Conservation (phyloP, 2,329 filamentous ascomycete species). For the Cucurbitaria berberidis region DNA sequence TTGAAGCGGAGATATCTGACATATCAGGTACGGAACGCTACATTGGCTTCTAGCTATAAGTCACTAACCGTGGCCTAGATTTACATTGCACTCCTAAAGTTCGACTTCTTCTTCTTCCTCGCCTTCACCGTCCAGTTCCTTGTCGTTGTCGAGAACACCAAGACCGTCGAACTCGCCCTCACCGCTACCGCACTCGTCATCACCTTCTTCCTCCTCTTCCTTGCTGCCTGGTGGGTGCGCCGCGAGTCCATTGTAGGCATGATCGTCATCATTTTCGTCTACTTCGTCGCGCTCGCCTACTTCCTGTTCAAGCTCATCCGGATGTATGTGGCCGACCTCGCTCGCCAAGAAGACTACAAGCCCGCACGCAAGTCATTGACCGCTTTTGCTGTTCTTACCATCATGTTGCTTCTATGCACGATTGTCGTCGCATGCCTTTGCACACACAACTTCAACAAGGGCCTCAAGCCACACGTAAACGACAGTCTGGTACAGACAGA, state of each 20-base stretch:
- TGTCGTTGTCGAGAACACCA: slow-evolving; percentile 76
- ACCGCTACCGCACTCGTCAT: slow-evolving; percentile 90
- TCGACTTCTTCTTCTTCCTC: slow-evolving; percentile 99
- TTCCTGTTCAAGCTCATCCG: slow-evolving; percentile 98
- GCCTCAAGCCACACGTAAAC: slow-evolving; percentile 84
- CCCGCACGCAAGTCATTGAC: slow-evolving; percentile 86
- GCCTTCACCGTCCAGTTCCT: slow-evolving; percentile 98
- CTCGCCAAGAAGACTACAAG: slow-evolving; percentile 64
- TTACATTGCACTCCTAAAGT: slow-evolving; percentile 96
- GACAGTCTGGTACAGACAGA: slow-evolving; percentile 59
- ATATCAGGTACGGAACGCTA: slow-evolving; percentile 73
- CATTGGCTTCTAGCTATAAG: neutral
- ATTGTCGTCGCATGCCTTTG: slow-evolving; percentile 87
- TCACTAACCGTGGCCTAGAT: slow-evolving; percentile 65
- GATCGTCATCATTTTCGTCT: slow-evolving; percentile 77
- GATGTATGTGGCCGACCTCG: slow-evolving; percentile 74
- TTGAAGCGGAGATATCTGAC: slow-evolving; percentile 97
- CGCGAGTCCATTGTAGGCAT: slow-evolving; percentile 83
- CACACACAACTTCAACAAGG: slow-evolving; percentile 87
- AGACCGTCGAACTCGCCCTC: slow-evolving; percentile 78
- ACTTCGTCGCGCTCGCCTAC: slow-evolving; percentile 87
- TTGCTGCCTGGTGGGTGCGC: slow-evolving; percentile 83
- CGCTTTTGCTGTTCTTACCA: slow-evolving; percentile 91
- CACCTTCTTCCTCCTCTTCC: slow-evolving; percentile 85
- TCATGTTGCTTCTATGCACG: slow-evolving; percentile 84